A percentile compares a stretch with the other conserved stretches of the same genome.
Evolutionary conservation across 2,329 filamentous ascomycete genomes (phyloP).

Genomic region (Tolypocladium amazonense): DNA sequence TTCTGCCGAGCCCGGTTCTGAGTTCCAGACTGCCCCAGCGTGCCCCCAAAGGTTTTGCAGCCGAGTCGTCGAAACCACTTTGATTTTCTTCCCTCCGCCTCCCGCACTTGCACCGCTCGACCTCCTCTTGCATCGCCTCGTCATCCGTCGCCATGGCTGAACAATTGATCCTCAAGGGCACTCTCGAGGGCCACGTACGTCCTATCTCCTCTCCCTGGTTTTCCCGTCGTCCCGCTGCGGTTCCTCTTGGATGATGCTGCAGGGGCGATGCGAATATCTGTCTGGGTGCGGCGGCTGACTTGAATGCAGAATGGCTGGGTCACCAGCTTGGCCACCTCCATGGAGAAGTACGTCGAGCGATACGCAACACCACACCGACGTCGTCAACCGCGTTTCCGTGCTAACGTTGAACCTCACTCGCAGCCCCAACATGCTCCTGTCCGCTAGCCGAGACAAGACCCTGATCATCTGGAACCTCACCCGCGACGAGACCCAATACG

Average conservation of each 20-base stretch:
- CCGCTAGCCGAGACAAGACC: conserved; percentile 93
- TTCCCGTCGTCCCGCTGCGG: conserved; percentile 4
- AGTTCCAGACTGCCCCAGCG: conserved; percentile 8
- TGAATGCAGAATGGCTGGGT: conserved; percentile 78
- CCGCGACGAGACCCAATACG: conserved; percentile 95
- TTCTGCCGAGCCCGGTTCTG: conserved; percentile 15
- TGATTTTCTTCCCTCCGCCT: conserved; percentile 22
- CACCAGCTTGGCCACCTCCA: conserved; percentile 93
- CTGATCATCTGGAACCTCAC: conserved; percentile 99
- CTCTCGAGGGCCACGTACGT: conserved; percentile 90
- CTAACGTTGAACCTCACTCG: conserved; percentile 12
- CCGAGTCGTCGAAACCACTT: conserved; percentile 13
- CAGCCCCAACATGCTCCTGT: conserved; percentile 99
- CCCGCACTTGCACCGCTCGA: conserved; percentile 16
- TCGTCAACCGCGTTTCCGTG: background rate
- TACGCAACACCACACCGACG: background rate
- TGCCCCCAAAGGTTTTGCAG: conserved; percentile 11
- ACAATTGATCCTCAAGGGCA: conserved; percentile 92
- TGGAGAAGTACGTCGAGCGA: conserved; percentile 73
- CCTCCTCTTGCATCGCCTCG: conserved; percentile 26
- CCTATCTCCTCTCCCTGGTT: conserved; percentile 11
- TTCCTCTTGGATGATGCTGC: background rate
- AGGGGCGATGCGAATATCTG: background rate
- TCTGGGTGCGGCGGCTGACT: conserved; percentile 11
- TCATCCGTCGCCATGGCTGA: conserved; percentile 62